A percentile compares a stretch with the other conserved stretches of the same genome.
Evolutionary conservation across 2,329 filamentous ascomycete species (phyloP).

Genomic region (Fonsecaea pugnacius): DNA sequence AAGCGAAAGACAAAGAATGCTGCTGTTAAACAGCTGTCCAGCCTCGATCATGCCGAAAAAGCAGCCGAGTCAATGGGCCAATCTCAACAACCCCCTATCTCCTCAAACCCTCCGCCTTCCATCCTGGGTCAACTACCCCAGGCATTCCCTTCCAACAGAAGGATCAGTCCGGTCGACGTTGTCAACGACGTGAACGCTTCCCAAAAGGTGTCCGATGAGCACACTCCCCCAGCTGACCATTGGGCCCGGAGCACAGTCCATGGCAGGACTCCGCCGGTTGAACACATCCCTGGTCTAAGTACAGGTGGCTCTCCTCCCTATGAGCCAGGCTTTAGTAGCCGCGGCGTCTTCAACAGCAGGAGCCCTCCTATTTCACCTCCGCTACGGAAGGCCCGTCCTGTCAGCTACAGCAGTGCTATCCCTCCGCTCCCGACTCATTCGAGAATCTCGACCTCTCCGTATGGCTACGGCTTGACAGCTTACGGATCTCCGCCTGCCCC

Average conservation of each 20-base stretch:
- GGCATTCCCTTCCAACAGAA: constrained; percentile 23
- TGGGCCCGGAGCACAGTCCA: constrained; percentile 27
- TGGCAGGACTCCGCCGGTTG: constrained; percentile 30
- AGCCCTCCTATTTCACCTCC: constrained; percentile 52
- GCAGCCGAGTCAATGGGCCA: constrained; percentile 28
- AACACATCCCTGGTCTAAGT: constrained; percentile 29
- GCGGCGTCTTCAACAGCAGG: constrained; percentile 46
- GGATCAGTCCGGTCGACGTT: constrained; percentile 19
- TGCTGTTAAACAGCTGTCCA: constrained; percentile 29
- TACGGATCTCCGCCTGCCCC: constrained; percentile 61
- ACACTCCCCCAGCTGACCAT: constrained; percentile 34
- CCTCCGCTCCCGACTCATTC: constrained; percentile 39
- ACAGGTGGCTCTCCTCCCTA: constrained; percentile 47
- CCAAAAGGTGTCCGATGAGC: constrained; percentile 37
- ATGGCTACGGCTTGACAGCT: constrained; percentile 47
- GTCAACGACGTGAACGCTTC: constrained; percentile 31
- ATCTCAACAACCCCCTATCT: constrained; percentile 16
- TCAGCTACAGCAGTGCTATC: constrained; percentile 49
- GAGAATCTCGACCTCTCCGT: constrained; percentile 38
- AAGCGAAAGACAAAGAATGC: constrained; percentile 35
- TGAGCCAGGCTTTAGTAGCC: constrained; percentile 45
- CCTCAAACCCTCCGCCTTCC: constrained; percentile 22
- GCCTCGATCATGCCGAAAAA: constrained; percentile 32
- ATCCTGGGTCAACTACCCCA: constrained; percentile 31
- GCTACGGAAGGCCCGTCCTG: constrained; percentile 45